Evolutionary conservation across 2,329 filamentous ascomycete genomes (phyloP), one percentile per base, ranked within the genome.

Genomic region (Akanthomyces uredinophilus): DNA sequence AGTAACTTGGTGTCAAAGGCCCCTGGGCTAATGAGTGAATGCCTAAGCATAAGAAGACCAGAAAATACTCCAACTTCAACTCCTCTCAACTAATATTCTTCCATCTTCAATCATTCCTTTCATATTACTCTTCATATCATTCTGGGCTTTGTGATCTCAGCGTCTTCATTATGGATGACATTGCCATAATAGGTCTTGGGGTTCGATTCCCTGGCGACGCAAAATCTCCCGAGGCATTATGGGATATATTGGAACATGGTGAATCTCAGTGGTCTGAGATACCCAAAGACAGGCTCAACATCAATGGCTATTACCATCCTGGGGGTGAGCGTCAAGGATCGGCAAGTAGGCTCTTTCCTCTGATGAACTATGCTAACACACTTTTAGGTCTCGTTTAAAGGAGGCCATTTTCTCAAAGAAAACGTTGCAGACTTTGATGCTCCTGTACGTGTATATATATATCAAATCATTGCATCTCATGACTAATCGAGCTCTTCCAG

Each of bases 221-320:
- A 7, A 75, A 69, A 1, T 75, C 74, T 3, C 73, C 79, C 0
- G 74, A 78, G 41, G 66, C 71, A 5, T 74, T 84, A 0, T 84
- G 82, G 82, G 70, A 78, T n/a, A 77, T 83, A 65, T 66, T 83
- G 10, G 69, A 72, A 6, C 65, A 72, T 1, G 77, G 73, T 18
- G 71, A 77, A 37, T 80, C 77, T 32, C 79, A 80, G 20, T 82
- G 78, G 79, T 78, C 77, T 0, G 75, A 81, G 51, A 78, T 83
- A 20, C 80, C 81, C 1, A 66, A 71, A 7, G 73, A 78, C 11
- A 75, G 83, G 11, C 77, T 85, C 65, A 82, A 84, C 46, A 76
- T 80, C 39, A 73, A 79, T 16, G 78, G 78, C n/a, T 84, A 82
- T 67, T 81, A 80, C 65, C 83, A 85, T 66, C 81, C 81, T 0